Conservation (phyloP, 495 filamentous ascomycete genomes). For the Clohesyomyces aquaticus region DNA sequence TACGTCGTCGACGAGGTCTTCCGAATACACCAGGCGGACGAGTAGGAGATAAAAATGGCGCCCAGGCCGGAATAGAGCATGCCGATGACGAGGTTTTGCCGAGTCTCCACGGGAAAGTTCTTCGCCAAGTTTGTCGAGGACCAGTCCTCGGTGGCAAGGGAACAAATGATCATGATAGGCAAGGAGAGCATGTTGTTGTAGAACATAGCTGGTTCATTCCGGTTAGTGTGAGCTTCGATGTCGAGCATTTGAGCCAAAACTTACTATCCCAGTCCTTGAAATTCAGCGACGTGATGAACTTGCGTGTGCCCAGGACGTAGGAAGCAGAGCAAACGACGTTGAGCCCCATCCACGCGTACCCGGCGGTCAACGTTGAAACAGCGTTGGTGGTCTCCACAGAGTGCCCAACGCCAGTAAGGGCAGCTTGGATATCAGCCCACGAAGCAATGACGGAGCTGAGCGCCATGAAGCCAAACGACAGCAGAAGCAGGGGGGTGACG, state of each 20-base stretch:
- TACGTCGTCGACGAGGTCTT: conserved; percentile 94
- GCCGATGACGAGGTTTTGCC: conserved; percentile 72
- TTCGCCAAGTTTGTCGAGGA: conserved; percentile 74
- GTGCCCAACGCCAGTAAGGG: conserved; percentile 63
- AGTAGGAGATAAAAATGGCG: conserved; percentile 97
- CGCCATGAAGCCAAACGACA: conserved; percentile 97
- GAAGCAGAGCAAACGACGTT: conserved; percentile 94
- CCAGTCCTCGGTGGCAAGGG: conserved; percentile 88
- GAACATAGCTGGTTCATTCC: conserved; percentile 76
- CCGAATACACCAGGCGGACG: conserved; percentile 95
- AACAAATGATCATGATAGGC: conserved; percentile 81
- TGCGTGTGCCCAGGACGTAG: conserved; percentile 92
- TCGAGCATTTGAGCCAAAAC: conserved; percentile 46
- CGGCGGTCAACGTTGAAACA: conserved; percentile 87
- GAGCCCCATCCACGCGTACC: conserved; percentile 95
- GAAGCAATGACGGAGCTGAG: conserved; percentile 90
- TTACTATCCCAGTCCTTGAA: conserved; percentile 99
- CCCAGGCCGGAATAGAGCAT: conserved; percentile 93
- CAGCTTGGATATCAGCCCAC: conserved; percentile 95
- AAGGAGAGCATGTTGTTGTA: conserved; percentile 99
- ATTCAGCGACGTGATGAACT: conserved; percentile 97
- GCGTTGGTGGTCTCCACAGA: conserved; percentile 65
- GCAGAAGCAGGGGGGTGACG: conserved; percentile 84
- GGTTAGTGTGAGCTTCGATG: background rate
- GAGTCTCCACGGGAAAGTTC: conserved; percentile 81